Base-by-base conservation (phyloP, 208 protist species). In the Wallacemonas rigidus region DNA sequence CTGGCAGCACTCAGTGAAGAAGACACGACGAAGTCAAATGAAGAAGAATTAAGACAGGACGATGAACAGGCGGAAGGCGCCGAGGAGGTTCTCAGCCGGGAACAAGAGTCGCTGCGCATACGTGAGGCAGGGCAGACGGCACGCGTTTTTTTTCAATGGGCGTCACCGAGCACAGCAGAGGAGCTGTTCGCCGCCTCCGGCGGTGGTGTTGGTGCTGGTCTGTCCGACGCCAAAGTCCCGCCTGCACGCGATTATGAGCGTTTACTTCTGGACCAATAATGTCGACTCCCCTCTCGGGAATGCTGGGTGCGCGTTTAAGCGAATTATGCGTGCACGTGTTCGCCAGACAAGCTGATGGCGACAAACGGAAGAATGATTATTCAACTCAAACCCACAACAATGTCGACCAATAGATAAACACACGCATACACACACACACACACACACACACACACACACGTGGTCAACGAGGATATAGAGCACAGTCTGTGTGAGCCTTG, bases 171-270 rank as follows among this genome's bases (percentile, higher is more conserved):
- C 60, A 51, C 60, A 6, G 76, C 84, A 7, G 84, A 87, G 67
- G 86, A 90, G 11, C 63, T 94, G 48, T 92, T 65, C n/a, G 81
- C 79, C 61, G 81, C 39, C 80, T 26, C 26, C 26, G 86, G 60
- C 43, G 60, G 40, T 6, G 6, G 1, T 6, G 2, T 74, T 84
- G 38, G 40, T 89, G 60, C 85, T 70, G 43, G 36, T 0, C 9
- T 63, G 7, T 7, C 36, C 5, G 26, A 17, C 5, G 79, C 62
- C 14, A 91, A 91, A 51, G 82, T 89, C 0, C 89, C 89, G n/a
- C 85, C 86, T 6, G 89, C 89, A 41, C 50, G 68, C 4, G 89
- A 94, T 75, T 94, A 89, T 53, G 86, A 91, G 63, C 83, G 87
- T 15, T 72, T 92, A 15, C 72, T 94, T 57, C 61, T 90, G 35